Evolutionary conservation across 208 protist genomes (phyloP).

Genomic region (Crithidia sp.): DNA sequence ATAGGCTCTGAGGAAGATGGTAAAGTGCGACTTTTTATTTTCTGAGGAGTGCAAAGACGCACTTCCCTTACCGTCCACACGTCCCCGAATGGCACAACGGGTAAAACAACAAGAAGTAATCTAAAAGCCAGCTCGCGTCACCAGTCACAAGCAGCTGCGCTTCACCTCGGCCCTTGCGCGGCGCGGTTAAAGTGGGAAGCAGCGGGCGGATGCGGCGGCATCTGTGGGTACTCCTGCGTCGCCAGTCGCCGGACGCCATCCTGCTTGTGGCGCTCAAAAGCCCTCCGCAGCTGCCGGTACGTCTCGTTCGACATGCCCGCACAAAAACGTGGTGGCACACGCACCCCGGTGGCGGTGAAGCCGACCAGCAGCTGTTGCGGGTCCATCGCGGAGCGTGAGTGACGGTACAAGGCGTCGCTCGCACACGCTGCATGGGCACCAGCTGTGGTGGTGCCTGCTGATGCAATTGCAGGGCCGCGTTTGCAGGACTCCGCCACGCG

Average conservation of each 20-base stretch:
- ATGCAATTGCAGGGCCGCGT: neutral
- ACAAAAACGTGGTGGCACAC: conserved; percentile 17
- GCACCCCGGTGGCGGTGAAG: conserved; percentile 12
- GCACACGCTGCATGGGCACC: neutral
- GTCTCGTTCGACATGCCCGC: conserved; percentile 9
- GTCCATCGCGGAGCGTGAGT: conserved; percentile 20
- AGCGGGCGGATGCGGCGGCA: neutral
- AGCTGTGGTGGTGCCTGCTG: neutral
- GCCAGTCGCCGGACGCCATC: conserved; percentile 54
- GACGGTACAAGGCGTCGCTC: neutral
- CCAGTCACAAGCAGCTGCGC: too few species aligned
- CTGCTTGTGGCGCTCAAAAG: conserved; percentile 74
- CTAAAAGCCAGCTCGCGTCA: too few species aligned
- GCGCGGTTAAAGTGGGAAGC: neutral
- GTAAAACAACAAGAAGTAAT: too few species aligned
- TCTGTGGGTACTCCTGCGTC: conserved; percentile 7
- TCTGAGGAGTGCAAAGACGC: too few species aligned
- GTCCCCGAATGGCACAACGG: too few species aligned
- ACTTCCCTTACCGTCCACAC: too few species aligned
- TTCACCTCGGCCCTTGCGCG: neutral
- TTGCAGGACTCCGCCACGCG: conserved; percentile 18
- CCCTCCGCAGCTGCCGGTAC: conserved; percentile 54
- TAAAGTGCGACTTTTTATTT: too few species aligned
- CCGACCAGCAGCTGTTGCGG: conserved; percentile 29
- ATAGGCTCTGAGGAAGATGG: too few species aligned